phyloP scores from a whole-genome alignment of 1,284 basidiomycete species.

The Fistulina hepatica region DNA sequence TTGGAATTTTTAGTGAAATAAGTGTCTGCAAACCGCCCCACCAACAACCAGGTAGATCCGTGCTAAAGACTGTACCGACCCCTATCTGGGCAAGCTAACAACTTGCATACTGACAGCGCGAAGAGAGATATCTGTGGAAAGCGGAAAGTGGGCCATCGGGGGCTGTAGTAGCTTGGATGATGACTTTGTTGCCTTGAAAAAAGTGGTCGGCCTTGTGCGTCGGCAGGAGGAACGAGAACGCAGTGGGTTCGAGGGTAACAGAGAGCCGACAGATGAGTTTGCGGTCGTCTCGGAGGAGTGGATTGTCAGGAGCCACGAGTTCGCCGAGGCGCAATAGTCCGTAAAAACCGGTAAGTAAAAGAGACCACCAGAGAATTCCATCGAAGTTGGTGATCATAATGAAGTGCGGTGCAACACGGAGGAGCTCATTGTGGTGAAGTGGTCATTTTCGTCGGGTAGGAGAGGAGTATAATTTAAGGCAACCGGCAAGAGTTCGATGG shows the following conservation, averaged over 20 bases:
- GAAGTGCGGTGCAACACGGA: not conserved
- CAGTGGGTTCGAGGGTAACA: not conserved
- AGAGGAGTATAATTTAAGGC: slow-evolving; percentile 1
- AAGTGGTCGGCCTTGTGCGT: slow-evolving; percentile 23
- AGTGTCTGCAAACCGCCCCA: too few species aligned
- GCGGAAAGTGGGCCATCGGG: too few species aligned
- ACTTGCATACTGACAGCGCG: too few species aligned
- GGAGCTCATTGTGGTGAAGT: not conserved
- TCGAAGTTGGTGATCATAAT: slow-evolving; percentile 4
- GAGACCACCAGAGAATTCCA: slow-evolving; percentile 6
- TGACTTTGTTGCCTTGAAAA: slow-evolving; percentile 16
- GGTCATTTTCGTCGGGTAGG: slow-evolving; percentile 7
- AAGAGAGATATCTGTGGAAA: too few species aligned
- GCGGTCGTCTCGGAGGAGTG: slow-evolving; percentile 9
- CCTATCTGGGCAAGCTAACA: too few species aligned
- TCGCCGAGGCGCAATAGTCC: slow-evolving; percentile 22
- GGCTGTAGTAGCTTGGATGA: too few species aligned
- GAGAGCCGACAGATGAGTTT: slow-evolving; percentile 13
- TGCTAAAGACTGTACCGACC: too few species aligned
- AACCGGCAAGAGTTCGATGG: slow-evolving; percentile 8
- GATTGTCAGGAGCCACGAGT: slow-evolving; percentile 11
- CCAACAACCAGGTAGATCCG: too few species aligned
- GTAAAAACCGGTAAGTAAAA: slow-evolving; percentile 16
- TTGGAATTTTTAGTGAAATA: too few species aligned
- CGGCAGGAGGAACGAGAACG: slow-evolving; percentile 19